These are phyloP conservation scores for Metschnikowia kunwiensis DNA, from an alignment of 805 yeast species.

Conservation along the genomic window DNA sequence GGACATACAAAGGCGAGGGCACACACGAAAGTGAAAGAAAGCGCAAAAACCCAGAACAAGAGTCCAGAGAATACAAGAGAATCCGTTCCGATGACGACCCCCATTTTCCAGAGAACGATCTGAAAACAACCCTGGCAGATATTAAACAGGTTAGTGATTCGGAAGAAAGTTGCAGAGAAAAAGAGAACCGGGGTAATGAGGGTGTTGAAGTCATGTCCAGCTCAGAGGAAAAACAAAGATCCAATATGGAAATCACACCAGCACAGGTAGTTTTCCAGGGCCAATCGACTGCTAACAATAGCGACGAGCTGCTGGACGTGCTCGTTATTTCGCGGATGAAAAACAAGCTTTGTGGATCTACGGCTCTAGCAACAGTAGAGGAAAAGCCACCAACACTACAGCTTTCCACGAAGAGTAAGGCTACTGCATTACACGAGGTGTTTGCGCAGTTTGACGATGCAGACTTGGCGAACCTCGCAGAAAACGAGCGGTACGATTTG, in stretches of 20 bases:
- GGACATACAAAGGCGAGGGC: not conserved
- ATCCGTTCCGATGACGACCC: not conserved
- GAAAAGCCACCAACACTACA: not conserved
- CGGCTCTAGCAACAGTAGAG: constrained; percentile 2
- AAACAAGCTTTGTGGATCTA: not conserved
- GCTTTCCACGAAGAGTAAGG: not conserved
- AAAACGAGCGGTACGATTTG: constrained; percentile 22
- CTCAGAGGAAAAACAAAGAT: constrained; percentile 5
- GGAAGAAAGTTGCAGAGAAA: constrained; percentile 6
- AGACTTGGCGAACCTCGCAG: constrained; percentile 19
- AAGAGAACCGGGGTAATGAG: not conserved
- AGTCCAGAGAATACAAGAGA: not conserved
- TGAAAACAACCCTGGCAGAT: constrained; percentile 1
- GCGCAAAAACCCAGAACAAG: not conserved
- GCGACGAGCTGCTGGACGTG: constrained; percentile 2
- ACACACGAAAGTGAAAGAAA: not conserved
- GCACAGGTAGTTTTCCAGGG: not conserved
- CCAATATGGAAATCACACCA: not conserved
- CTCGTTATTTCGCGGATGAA: not conserved
- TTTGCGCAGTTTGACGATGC: constrained; percentile 3
- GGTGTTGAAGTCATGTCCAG: constrained; percentile 9
- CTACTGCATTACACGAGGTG: constrained; percentile 1
- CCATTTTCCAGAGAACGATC: too few species aligned
- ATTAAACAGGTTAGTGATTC: constrained; percentile 13
- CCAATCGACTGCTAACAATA: constrained; percentile 4